Conservation (phyloP, 176 grass and related monocot genomes). For the Calamus simplicifolius region DNA sequence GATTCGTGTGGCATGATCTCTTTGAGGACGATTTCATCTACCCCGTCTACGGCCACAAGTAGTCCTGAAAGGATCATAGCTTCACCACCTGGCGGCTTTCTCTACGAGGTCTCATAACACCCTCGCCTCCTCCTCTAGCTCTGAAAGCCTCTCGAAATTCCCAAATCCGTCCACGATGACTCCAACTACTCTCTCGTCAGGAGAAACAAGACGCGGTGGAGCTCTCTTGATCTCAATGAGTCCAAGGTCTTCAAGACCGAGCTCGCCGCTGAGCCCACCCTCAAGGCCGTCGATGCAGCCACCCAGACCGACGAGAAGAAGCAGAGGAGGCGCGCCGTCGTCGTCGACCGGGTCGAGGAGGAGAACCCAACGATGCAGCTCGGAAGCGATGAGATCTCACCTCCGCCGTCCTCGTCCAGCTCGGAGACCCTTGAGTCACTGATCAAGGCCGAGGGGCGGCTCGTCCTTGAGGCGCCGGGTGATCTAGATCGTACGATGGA, state of each 20-base stretch:
- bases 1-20: conserved; percentile 16
- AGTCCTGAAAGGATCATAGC: conserved; percentile 19
- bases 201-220: conserved; percentile 1
- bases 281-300: conserved; percentile 40
- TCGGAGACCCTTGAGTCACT: conserved; percentile 72
- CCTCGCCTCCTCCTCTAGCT: neutral
- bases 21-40: conserved; percentile 9
- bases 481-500: neutral
- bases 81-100: neutral
- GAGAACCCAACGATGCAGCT: conserved; percentile 31
- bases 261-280: neutral
- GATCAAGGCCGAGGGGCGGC: conserved; percentile 42
- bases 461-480: conserved; percentile 14
- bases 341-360: neutral
- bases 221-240: conserved; percentile 16
- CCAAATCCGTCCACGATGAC: neutral
- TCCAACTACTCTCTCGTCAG: neutral
- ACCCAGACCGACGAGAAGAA: conserved; percentile 74
- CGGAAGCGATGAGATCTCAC: conserved; percentile 49
- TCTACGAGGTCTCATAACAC: neutral
- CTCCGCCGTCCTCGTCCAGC: conserved; percentile 58
- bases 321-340: neutral
- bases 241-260: conserved; percentile 38
- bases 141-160: too few relatives aligned
- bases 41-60: conserved; percentile 3